Evolutionary conservation across 2,329 filamentous ascomycete species (phyloP).

Genomic region (Aureobasidium leucospermi): DNA sequence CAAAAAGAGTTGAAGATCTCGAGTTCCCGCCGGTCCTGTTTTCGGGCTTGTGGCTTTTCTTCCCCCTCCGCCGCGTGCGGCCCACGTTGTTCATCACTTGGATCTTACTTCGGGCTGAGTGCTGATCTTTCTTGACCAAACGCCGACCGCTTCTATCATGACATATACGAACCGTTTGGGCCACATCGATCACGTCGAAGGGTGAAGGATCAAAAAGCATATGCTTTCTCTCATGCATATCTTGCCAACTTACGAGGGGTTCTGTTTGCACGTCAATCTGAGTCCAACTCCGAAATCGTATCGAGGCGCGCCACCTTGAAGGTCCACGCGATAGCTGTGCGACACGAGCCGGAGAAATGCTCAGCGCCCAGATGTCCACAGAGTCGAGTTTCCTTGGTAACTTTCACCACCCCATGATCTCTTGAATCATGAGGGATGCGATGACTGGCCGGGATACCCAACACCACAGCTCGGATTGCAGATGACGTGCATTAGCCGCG

Average conservation of each 20-base stretch:
- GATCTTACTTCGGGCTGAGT: neutral
- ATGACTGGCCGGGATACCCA: slow-evolving; percentile 2
- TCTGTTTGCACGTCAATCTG: neutral
- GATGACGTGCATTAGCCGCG: slow-evolving; percentile 14
- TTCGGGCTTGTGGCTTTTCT: slow-evolving; percentile 9
- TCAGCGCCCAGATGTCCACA: neutral
- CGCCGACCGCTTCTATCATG: slow-evolving; percentile 1
- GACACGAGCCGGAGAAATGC: slow-evolving; percentile 4
- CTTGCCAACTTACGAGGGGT: neutral
- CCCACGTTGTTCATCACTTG: slow-evolving; percentile 6
- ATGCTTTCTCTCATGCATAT: neutral
- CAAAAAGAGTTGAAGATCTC: neutral
- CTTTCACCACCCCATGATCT: slow-evolving; percentile 7
- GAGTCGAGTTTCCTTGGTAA: slow-evolving; percentile 1
- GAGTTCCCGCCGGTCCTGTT: slow-evolving; percentile 1
- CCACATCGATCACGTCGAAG: neutral
- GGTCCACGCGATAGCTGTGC: slow-evolving; percentile 2
- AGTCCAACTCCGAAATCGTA: neutral
- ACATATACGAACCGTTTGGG: slow-evolving; percentile 4
- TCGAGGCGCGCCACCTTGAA: neutral
- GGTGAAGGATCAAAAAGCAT: slow-evolving; percentile 9
- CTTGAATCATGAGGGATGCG: neutral
- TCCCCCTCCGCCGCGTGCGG: slow-evolving; percentile 6
- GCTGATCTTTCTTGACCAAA: slow-evolving; percentile 4
- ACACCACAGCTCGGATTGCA: slow-evolving; percentile 5